Evolutionary conservation across 2,329 filamentous ascomycete species (phyloP), one percentile per base, ranked within the genome.

Genomic region (Chalaropsis thielavioides): DNA sequence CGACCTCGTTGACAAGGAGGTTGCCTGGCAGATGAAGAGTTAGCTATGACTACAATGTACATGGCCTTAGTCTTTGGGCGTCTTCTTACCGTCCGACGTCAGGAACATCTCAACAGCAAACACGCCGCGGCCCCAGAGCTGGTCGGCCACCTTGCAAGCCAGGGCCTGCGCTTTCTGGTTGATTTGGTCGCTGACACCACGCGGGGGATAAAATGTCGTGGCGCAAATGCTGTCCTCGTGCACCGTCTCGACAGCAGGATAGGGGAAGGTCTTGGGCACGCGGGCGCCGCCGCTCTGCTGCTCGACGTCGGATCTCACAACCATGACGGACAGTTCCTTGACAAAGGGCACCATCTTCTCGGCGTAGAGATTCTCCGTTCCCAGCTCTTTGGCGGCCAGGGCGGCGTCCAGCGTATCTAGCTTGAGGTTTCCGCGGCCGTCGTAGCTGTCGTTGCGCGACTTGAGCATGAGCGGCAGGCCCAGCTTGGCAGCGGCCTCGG

Each of bases 71-170:
- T 64, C 51, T 11, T 67, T 38, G 4, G 17, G 2, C 27, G 8
- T 43, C 24, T 19, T 69, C 72, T 70, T 77, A 77, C 84, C 84
- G 70, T 94, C 84, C 61, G 85, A 77, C 11, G 92, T 81, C 2
- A 97, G 76, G 76, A 99, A 99, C 85, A 97, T 89, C 76, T 99
- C 94, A 0, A 97, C 92, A 0, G 92, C 94, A 74, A 96, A 99
- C 40, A 96, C 89, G 68, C 94, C 94, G 68, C 94, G 87, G 62
- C 94, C 94, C 78, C 86, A 85, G 64, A 99, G 87, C 62, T 84
- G 87, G 51, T 83, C 81, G 24, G 96, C 85, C 11, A 94, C 92
- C 66, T 88, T 84, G 69, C 84, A 83, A 0, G 92, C 94, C 0
- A 96, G 80, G 51, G 85, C 81, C 72, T 90, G 86, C 0, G 92